phyloP scores from a whole-genome alignment of 306 rosid genomes.

The Gastrolobium villosum region DNA sequence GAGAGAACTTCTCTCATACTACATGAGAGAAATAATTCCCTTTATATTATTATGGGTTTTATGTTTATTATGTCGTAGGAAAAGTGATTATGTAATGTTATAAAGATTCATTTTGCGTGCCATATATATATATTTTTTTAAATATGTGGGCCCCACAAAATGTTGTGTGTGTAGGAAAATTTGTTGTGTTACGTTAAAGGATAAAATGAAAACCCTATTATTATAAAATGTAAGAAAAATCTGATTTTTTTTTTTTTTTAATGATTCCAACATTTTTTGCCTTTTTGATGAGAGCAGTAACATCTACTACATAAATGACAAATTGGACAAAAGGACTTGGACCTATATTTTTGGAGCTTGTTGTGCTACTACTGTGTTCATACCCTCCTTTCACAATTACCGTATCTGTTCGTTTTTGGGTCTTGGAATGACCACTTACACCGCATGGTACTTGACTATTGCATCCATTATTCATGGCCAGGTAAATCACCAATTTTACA shows the following conservation, averaged over 20 bases:
- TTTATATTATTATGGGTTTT: no score
- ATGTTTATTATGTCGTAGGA: no score
- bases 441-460: conserved; percentile 89
- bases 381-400: conserved; percentile 96
- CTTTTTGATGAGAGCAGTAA: conserved; percentile 64
- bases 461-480: conserved; percentile 86
- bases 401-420: conserved; percentile 98
- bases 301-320: conserved; percentile 90
- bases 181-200: no score
- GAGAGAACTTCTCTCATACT: no score
- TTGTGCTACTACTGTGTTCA: conserved; percentile 97
- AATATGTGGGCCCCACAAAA: no score
- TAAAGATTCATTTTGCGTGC: no score
- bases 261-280: not conserved
- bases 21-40: no score
- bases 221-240: not conserved
- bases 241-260: conserved; percentile 16
- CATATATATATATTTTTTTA: no score
- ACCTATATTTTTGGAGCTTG: conserved; percentile 98
- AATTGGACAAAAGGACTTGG: conserved; percentile 96
- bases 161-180: no score
- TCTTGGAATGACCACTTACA: conserved; percentile 97
- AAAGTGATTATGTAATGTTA: no score
- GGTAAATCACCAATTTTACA: conserved; percentile 52
- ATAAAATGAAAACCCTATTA: no score